Evolutionary conservation across 2,329 filamentous ascomycete species (phyloP).

Genomic region (Colletotrichum eremochloae): DNA sequence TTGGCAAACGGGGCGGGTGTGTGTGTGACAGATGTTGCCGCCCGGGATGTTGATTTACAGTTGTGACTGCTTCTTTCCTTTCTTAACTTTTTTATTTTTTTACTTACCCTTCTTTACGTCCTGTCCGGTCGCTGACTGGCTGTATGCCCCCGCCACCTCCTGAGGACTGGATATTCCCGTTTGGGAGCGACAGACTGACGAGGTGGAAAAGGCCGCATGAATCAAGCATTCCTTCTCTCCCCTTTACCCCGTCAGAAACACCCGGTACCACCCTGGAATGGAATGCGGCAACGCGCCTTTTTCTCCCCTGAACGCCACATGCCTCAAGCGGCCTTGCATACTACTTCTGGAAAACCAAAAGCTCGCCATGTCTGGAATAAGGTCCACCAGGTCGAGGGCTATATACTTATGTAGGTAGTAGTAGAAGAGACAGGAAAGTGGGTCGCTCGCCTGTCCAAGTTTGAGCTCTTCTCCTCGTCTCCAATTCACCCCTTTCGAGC

Average conservation of each 20-base stretch:
- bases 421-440: slow-evolving; percentile 8
- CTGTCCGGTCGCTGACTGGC: not conserved
- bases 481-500: slow-evolving; percentile 17
- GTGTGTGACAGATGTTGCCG: too few relatives aligned
- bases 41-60: not conserved
- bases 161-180: not conserved
- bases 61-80: not conserved
- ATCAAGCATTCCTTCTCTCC: not conserved
- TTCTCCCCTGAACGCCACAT: slow-evolving; percentile 30
- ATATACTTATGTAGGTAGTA: not conserved
- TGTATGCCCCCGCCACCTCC: slow-evolving; percentile 19
- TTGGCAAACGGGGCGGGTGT: not conserved
- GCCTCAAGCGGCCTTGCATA: slow-evolving; percentile 29
- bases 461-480: not conserved
- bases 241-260: not conserved
- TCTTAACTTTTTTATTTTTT: not conserved
- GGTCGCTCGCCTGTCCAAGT: not conserved
- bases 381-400: slow-evolving; percentile 22
- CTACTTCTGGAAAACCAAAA: slow-evolving; percentile 33
- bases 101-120: not conserved
- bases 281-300: slow-evolving; percentile 27
- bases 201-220: slow-evolving; percentile 24
- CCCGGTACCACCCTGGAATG: slow-evolving; percentile 9
- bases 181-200: not conserved
- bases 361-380: slow-evolving; percentile 33